Percentiles rank a stretch among this genome's conserved stretches.
These are phyloP conservation scores for Tetradesmus obliquus DNA, from an alignment of 139 green algal genomes.

Conservation along the genomic window DNA sequence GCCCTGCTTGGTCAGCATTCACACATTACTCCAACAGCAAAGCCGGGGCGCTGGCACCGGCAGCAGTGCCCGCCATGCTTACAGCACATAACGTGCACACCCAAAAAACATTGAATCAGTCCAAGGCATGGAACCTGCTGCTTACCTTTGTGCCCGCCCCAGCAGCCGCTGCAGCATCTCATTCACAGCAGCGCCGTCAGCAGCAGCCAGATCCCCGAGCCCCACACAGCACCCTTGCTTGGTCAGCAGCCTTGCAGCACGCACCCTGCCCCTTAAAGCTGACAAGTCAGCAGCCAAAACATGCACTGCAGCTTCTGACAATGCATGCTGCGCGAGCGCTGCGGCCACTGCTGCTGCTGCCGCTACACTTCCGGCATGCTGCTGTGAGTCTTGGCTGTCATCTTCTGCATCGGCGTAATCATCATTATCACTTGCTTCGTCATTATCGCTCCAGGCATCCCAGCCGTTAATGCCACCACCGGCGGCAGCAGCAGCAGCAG, in stretches of 20 bases:
- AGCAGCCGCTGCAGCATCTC: constrained; percentile 14
- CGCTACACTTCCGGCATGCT: not conserved
- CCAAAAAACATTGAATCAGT: no score
- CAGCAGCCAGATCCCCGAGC: constrained; percentile 7
- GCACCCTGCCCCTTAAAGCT: not conserved
- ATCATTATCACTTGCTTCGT: not conserved
- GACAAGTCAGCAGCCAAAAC: not conserved
- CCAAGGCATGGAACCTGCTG: not conserved
- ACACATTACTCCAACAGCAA: no score
- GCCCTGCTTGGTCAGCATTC: constrained; percentile 30
- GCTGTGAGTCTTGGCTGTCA: not conserved
- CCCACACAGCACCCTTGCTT: constrained; percentile 24
- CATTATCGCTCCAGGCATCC: constrained; percentile 17
- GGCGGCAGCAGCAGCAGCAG: not conserved
- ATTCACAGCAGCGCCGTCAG: constrained; percentile 15
- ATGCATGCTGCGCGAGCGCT: not conserved
- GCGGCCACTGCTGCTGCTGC: not conserved
- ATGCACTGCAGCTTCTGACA: not conserved
- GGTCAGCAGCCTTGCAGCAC: constrained; percentile 31
- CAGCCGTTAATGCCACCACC: not conserved
- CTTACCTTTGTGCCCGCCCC: not conserved
- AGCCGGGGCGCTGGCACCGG: no score
- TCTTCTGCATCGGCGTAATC: not conserved
- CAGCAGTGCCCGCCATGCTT: no score
- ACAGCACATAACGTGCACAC: no score